Conservation (phyloP, 1,284 basidiomycete species). For the Ustilago cynodontis region DNA sequence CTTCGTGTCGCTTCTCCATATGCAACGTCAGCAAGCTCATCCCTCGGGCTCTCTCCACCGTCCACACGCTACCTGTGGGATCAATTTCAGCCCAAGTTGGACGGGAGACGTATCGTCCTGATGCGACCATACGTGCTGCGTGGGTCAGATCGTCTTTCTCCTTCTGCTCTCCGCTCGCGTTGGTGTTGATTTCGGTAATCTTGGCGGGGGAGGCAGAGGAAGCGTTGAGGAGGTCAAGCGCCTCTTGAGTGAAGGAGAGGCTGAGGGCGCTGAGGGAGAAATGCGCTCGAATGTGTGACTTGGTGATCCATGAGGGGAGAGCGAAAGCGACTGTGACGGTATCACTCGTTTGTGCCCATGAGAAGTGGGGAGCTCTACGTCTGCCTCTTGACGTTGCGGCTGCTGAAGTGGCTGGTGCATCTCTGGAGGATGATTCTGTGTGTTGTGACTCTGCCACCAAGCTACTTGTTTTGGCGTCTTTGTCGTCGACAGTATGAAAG, state of each 20-base stretch:
- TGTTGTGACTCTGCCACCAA: background rate
- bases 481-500: constrained; percentile 3
- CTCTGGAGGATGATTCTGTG: background rate
- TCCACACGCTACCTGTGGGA: constrained; percentile 54
- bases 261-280: constrained; percentile 79
- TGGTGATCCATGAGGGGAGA: constrained; percentile 75
- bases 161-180: background rate
- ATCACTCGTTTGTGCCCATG: constrained; percentile 89
- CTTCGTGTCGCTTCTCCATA: constrained; percentile 69
- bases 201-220: constrained; percentile 53
- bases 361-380: constrained; percentile 73
- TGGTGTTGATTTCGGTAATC: constrained; percentile 75
- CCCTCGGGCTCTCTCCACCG: constrained; percentile 45
- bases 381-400: constrained; percentile 9
- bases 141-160: constrained; percentile 24
- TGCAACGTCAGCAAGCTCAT: constrained; percentile 55
- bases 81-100: constrained; percentile 62
- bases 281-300: constrained; percentile 68
- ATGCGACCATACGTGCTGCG: constrained; percentile 40
- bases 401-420: constrained; percentile 64
- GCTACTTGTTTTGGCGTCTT: background rate
- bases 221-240: constrained; percentile 27
- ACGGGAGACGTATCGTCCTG: constrained; percentile 47
- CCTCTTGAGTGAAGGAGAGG: constrained; percentile 74
- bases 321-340: constrained; percentile 85